phyloP scores from a whole-genome alignment of 768 basidiomycete species.

The Trametes villosa region DNA sequence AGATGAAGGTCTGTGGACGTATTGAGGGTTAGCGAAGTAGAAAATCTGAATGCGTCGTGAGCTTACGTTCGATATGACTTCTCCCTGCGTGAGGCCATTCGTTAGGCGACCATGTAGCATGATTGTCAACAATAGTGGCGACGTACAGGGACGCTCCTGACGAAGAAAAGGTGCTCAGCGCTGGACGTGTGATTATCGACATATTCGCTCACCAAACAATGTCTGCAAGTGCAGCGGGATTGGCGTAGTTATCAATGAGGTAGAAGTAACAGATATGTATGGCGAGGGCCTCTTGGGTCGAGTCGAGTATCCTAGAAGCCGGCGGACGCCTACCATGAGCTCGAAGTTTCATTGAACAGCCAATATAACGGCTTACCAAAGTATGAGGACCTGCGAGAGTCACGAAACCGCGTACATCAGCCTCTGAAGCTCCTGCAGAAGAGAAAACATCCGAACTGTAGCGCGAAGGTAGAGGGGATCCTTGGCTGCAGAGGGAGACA shows the following conservation, averaged over 20 bases:
- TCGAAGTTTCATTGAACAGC: not conserved
- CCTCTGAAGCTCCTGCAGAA: not conserved
- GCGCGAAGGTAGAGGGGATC: not conserved
- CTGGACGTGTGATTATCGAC: too few relatives aligned
- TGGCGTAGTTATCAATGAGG: not conserved
- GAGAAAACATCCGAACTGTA: not conserved
- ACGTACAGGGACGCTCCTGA: too few relatives aligned
- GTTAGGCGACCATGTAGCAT: too few relatives aligned
- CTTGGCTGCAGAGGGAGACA: not conserved
- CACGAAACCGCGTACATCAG: not conserved
- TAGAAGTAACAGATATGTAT: not conserved
- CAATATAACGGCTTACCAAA: not conserved
- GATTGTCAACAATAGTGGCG: too few relatives aligned
- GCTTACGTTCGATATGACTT: too few relatives aligned
- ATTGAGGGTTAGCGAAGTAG: too few relatives aligned
- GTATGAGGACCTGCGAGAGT: not conserved
- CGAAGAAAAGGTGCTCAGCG: too few relatives aligned
- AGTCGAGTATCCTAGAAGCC: not conserved
- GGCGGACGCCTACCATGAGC: not conserved
- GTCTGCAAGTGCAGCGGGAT: not conserved
- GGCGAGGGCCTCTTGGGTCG: not conserved
- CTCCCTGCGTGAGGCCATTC: too few relatives aligned
- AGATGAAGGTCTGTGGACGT: too few relatives aligned
- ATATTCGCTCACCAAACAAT: too few relatives aligned
- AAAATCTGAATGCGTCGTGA: too few relatives aligned